Percentiles rank a stretch among this genome's conserved stretches.
Evolutionary conservation across 768 basidiomycete species (phyloP).

Genomic region (Bullera alba): DNA sequence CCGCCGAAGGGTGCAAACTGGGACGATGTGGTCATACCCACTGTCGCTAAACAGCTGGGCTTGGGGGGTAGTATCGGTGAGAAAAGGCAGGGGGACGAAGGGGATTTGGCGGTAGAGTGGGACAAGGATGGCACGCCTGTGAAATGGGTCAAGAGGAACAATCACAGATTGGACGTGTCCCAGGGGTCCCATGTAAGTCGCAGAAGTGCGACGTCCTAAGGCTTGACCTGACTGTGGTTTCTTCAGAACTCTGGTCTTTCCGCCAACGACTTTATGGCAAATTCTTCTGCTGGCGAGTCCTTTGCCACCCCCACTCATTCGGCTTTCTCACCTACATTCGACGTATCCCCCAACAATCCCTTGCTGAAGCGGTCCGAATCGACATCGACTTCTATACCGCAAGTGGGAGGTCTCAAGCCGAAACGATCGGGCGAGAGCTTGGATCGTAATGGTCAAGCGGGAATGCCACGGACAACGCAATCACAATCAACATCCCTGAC

Average conservation of each 20-base stretch:
- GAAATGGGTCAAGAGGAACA: conserved; percentile 27
- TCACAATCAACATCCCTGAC: not conserved
- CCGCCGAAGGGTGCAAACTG: conserved; percentile 37
- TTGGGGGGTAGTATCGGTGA: not conserved
- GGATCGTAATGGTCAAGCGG: not conserved
- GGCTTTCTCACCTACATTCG: conserved; percentile 32
- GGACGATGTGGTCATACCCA: conserved; percentile 39
- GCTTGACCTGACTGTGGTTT: not conserved
- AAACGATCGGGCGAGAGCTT: not conserved
- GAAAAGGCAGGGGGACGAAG: conserved; percentile 15
- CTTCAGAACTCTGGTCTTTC: not conserved
- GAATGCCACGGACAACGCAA: not conserved
- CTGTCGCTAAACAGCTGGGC: conserved; percentile 36
- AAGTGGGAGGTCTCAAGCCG: not conserved
- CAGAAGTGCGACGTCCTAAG: too few species aligned
- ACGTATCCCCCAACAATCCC: conserved; percentile 31
- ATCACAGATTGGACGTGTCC: not conserved
- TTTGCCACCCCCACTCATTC: conserved; percentile 4
- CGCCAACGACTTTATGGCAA: not conserved
- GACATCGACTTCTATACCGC: not conserved
- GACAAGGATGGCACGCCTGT: conserved; percentile 34
- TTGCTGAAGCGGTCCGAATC: conserved; percentile 2
- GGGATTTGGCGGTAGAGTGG: conserved; percentile 40
- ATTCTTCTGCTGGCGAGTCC: not conserved
- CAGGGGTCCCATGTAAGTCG: not conserved